A percentile compares a stretch with the other conserved stretches of the same genome.
phyloP scores from a whole-genome alignment of 345 rosid species.

The Abelmoschus esculentus region DNA sequence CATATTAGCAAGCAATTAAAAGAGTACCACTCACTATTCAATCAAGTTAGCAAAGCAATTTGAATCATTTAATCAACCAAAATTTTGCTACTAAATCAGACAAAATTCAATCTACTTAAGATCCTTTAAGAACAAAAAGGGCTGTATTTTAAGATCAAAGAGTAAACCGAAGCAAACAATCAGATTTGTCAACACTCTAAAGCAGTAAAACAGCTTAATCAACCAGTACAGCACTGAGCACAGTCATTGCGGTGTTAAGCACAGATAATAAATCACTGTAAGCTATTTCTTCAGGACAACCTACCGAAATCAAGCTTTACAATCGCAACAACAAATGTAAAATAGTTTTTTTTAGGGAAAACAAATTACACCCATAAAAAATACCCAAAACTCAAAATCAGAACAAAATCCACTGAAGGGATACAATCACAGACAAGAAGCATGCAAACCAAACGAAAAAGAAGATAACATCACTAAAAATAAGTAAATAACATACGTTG shows the following conservation, averaged over 20 bases:
- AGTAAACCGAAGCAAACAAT: background rate
- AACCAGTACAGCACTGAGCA: background rate
- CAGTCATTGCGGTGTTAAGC: background rate
- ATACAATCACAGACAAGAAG: background rate
- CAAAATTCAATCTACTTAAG: background rate
- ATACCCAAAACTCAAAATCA: background rate
- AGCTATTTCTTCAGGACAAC: background rate
- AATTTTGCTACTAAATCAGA: background rate
- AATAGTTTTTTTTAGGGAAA: background rate
- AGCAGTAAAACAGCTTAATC: background rate
- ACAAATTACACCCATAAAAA: background rate
- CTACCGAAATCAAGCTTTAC: background rate
- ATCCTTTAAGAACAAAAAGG: background rate
- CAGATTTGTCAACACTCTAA: background rate
- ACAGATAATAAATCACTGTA: background rate
- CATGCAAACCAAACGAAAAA: background rate
- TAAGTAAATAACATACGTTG: conserved; percentile 27
- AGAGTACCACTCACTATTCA: background rate
- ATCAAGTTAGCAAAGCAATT: conserved; percentile 1
- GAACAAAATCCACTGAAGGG: background rate
- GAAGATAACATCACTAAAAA: background rate
- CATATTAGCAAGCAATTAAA: background rate
- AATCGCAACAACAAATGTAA: background rate
- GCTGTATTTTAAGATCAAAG: too few species aligned
- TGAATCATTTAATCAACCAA: background rate